Percentiles rank a stretch among this genome's conserved stretches.
phyloP scores from a whole-genome alignment of 345 rosid species.

The Toxicodendron radicans region DNA sequence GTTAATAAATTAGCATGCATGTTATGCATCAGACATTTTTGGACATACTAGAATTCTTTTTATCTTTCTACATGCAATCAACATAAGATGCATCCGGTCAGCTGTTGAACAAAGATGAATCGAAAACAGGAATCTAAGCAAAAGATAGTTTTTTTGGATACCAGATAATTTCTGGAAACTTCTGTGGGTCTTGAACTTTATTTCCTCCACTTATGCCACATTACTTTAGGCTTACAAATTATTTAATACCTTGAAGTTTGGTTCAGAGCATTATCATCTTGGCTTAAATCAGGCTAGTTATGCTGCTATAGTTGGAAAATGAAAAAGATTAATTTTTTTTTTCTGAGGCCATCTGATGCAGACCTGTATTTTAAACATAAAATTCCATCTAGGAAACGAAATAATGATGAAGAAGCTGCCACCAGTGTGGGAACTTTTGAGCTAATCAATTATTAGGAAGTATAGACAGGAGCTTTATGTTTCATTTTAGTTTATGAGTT shows the following conservation, averaged over 20 bases:
- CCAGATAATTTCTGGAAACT: conserved; percentile 8
- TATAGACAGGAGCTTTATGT: conserved; percentile 26
- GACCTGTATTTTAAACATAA: conserved; percentile 37
- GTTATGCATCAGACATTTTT: neutral
- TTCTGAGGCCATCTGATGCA: conserved; percentile 32
- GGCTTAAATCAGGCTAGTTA: conserved; percentile 11
- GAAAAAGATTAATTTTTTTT: conserved; percentile 15
- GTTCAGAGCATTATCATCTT: conserved; percentile 10
- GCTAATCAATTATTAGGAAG: conserved; percentile 41
- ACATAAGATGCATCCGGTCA: conserved; percentile 3
- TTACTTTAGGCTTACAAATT: neutral
- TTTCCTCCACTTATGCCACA: neutral
- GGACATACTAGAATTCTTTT: neutral
- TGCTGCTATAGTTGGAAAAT: conserved; percentile 21
- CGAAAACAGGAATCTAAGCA: neutral
- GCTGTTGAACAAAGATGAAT: conserved; percentile 6
- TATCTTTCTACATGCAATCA: neutral
- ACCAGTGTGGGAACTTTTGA: conserved; percentile 36
- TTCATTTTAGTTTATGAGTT: conserved; percentile 19
- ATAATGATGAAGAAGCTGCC: conserved; percentile 36
- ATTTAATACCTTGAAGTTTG: conserved; percentile 6
- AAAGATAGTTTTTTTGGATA: neutral
- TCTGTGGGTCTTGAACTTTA: neutral
- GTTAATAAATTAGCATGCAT: conserved; percentile 1
- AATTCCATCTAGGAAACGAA: conserved; percentile 30